Evolutionary conservation across 129 eudicot species (phyloP), one percentile per base, ranked within the genome.

Genomic region (Sambucus nigra): DNA sequence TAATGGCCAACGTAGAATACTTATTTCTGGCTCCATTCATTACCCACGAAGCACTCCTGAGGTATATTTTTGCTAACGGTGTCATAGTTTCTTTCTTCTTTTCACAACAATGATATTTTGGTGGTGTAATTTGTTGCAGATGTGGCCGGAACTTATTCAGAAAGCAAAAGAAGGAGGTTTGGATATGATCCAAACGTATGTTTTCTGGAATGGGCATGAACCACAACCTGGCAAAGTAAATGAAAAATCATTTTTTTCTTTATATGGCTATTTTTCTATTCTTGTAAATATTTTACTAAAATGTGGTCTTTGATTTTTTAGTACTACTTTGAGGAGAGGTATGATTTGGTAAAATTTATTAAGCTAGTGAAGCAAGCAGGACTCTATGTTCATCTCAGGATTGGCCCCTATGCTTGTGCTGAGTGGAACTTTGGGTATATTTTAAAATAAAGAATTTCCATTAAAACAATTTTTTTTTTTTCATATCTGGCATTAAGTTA

Each of bases 191-290:
- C 94, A 92, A 57, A 92, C 99, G 49, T 92, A 92, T 70, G 99
- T 92, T 65, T 92, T 92, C 71, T 92, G 99, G 99, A 92, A 92
- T 80, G 99, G 99, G 54, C 99, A 92, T 82, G 99, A 92, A 65
- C 99, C 99, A 31, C 80, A 84, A 63, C 92, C 86, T 54, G 96
- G 99, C 56, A 78, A 86, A 74, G 99, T 92, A 77, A 76, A 25
- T 12, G 16, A 28, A 17, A 28, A 20, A 46, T 16, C 33, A 14
- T 53, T 35, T 23, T 60, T 41, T 44, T 45, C 49, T 45, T 25
- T 6, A n/a, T 24, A 33, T n/a, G n/a, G n/a, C n/a, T 25, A 11
- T 19, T 52, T 57, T 41, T 62, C 26, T 48, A n/a, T 49, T 62
- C 14, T 23, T 35, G 2, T 35, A 12, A 35, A 1, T 8, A 7